Evolutionary conservation across 1,284 basidiomycete species (phyloP).

Genomic region (Ceratobasidium sp.): DNA sequence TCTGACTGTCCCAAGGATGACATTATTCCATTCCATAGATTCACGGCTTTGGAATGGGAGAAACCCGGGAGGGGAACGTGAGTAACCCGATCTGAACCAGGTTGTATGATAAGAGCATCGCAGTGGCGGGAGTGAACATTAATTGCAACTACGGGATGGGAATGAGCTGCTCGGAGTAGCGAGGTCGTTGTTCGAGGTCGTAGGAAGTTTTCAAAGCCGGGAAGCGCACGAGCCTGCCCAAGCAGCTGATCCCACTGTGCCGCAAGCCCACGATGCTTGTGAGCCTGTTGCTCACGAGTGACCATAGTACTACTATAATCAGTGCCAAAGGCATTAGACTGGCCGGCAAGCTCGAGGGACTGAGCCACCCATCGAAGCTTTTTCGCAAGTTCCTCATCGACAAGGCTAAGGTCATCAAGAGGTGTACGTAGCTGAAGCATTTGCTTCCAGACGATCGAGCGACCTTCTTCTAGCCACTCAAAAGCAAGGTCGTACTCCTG

Average conservation of each 20-base stretch:
- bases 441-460: constrained; percentile 34
- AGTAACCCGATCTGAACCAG: neutral
- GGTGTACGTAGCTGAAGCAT: constrained; percentile 20
- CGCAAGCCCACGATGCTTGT: neutral
- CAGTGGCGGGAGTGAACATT: neutral
- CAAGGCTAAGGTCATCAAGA: neutral
- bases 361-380: neutral
- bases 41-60: neutral
- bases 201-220: constrained; percentile 1
- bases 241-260: neutral
- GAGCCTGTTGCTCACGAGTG: neutral
- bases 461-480: constrained; percentile 36
- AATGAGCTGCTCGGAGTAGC: neutral
- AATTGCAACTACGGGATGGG: neutral
- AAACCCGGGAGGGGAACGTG: neutral
- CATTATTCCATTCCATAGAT: neutral
- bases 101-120: neutral
- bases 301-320: no score
- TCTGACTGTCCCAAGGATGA: no score
- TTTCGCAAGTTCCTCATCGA: neutral
- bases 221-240: neutral
- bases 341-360: neutral
- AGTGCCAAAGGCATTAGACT: no score
- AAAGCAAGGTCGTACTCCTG: neutral
- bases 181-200: neutral